Conservation (phyloP, 2,329 filamentous ascomycete genomes). For the Colletotrichum gigasporum region DNA sequence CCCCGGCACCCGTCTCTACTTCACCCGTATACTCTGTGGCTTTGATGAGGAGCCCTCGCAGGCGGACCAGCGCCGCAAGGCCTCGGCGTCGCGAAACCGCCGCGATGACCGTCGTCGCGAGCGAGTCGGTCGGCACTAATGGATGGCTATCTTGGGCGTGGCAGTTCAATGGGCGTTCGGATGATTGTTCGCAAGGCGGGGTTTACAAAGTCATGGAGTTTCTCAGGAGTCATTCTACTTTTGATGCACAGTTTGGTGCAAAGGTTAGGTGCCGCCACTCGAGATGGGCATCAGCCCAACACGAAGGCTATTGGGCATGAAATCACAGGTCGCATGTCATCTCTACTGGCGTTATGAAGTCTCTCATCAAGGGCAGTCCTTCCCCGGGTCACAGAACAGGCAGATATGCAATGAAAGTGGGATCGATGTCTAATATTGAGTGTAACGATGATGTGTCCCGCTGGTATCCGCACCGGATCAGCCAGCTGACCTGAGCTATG, state of each 20-base stretch:
- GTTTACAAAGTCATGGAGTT: too few relatives aligned
- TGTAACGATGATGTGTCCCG: conserved; percentile 1
- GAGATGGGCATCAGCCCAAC: too few relatives aligned
- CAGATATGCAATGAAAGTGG: too few relatives aligned
- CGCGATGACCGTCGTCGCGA: conserved; percentile 26
- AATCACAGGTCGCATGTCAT: too few relatives aligned
- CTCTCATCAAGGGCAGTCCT: too few relatives aligned
- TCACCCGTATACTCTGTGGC: conserved; percentile 65
- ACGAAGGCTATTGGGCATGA: too few relatives aligned
- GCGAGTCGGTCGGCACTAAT: conserved; percentile 20
- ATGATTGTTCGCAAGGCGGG: too few relatives aligned
- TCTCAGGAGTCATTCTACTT: too few relatives aligned
- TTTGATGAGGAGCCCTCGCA: conserved; percentile 45
- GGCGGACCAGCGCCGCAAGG: conserved; percentile 28
- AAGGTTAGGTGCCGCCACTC: too few relatives aligned
- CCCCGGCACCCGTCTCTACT: conserved; percentile 63
- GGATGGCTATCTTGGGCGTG: background rate
- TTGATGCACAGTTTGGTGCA: too few relatives aligned
- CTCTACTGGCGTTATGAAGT: background rate
- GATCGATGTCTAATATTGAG: background rate
- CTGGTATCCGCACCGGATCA: conserved; percentile 29
- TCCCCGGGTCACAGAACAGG: background rate
- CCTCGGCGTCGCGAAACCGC: conserved; percentile 9
- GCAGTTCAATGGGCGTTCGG: too few relatives aligned
- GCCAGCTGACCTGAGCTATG: conserved; percentile 33